Evolutionary conservation across 2,329 filamentous ascomycete species (phyloP).

Genomic region (Botrytis byssoidea): DNA sequence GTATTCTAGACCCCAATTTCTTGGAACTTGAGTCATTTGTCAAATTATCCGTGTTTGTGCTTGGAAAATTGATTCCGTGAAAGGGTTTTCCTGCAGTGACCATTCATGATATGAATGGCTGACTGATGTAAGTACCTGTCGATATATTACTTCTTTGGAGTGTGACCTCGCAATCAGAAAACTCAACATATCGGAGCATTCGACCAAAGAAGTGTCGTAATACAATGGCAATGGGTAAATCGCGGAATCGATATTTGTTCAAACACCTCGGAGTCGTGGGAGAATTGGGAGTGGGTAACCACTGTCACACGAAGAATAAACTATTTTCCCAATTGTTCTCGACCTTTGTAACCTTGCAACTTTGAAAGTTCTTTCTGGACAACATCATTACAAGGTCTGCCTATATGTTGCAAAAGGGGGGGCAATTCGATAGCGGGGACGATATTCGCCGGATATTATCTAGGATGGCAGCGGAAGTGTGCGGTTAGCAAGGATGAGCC

Average conservation of each 20-base stretch:
- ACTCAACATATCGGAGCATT: neutral
- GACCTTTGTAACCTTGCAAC: neutral
- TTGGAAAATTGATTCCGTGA: neutral
- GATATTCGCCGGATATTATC: slow-evolving; percentile 10
- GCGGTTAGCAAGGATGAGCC: slow-evolving; percentile 12
- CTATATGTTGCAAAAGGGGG: neutral
- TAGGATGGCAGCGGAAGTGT: neutral
- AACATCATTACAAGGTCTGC: neutral
- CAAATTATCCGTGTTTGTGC: neutral
- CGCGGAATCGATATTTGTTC: neutral
- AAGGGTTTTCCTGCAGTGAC: slow-evolving; percentile 1
- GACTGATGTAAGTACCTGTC: neutral
- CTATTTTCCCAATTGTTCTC: neutral
- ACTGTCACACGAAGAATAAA: neutral
- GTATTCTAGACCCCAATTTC: neutral
- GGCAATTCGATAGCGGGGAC: neutral
- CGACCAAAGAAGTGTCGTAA: neutral
- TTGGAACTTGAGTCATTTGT: neutral
- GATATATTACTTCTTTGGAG: neutral
- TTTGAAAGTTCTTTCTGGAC: neutral
- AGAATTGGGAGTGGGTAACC: neutral
- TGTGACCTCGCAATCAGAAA: neutral
- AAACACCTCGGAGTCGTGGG: neutral
- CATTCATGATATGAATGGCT: neutral
- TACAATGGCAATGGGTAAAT: neutral